These are phyloP conservation scores for Populus deltoides DNA, from an alignment of 345 rosid species.

Conservation along the genomic window DNA sequence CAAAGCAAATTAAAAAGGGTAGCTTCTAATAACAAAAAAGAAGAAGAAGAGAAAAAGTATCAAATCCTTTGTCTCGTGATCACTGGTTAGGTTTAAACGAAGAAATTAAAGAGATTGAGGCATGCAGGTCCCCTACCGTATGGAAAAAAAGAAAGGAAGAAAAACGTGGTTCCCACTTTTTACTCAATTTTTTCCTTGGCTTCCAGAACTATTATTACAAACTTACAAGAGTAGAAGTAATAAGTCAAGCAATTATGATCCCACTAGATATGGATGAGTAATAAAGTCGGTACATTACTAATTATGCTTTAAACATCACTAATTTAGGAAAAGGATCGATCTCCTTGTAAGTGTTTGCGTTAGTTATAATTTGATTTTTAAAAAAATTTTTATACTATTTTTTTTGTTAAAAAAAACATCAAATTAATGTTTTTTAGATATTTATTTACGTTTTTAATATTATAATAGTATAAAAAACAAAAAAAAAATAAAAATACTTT, in stretches of 20 bases:
- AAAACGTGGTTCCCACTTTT: neutral
- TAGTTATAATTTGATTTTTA: no score
- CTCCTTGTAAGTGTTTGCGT: no score
- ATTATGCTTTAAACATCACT: neutral
- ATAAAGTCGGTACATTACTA: neutral
- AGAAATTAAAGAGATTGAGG: neutral
- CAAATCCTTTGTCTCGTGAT: neutral
- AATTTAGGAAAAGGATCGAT: neutral
- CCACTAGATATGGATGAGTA: neutral
- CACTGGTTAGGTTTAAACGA: neutral
- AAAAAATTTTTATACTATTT: no score
- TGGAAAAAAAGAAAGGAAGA: neutral
- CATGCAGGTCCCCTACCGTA: neutral
- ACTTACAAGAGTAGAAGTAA: neutral
- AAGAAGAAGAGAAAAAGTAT: neutral
- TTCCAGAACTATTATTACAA: neutral
- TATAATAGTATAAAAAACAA: no score
- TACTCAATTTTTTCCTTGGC: neutral
- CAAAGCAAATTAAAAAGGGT: neutral
- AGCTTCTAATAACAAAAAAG: no score
- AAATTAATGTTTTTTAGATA: no score
- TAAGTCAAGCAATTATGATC: neutral
- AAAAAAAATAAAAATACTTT: no score
- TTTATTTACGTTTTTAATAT: no score
- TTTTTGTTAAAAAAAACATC: no score